These are phyloP conservation scores for Cercospora brassicicola DNA, from an alignment of 2,329 filamentous ascomycete species.

Conservation along the genomic window DNA sequence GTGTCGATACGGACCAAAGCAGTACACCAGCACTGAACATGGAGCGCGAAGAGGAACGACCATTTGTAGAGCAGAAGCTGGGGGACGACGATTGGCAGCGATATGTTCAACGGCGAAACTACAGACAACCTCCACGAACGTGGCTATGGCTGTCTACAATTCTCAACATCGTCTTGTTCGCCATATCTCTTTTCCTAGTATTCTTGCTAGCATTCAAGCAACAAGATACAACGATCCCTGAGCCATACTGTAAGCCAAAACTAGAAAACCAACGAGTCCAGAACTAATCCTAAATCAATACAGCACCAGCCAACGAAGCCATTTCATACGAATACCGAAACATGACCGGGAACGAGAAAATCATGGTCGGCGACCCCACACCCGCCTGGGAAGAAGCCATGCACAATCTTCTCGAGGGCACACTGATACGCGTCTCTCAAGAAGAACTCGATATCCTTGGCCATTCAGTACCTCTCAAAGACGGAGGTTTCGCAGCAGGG, in stretches of 20 bases:
- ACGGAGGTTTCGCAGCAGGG: conserved; percentile 17
- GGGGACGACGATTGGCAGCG: background rate
- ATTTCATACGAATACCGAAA: conserved; percentile 19
- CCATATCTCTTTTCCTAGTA: conserved; percentile 9
- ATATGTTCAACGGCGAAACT: background rate
- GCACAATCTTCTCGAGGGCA: conserved; percentile 17
- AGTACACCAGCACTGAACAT: background rate
- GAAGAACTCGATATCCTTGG: conserved; percentile 14
- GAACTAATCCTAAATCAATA: background rate
- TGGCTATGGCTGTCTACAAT: conserved; percentile 13
- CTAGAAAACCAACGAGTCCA: background rate
- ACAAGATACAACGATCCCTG: conserved; percentile 1
- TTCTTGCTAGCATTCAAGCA: conserved; percentile 16
- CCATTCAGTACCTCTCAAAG: conserved; percentile 12
- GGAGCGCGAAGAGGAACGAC: conserved; percentile 8
- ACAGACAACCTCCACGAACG: background rate
- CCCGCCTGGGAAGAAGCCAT: conserved; percentile 15
- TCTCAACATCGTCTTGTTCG: conserved; percentile 11
- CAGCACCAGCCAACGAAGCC: conserved; percentile 17
- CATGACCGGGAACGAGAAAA: conserved; percentile 14
- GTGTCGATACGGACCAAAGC: background rate
- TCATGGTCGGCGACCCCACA: conserved; percentile 17
- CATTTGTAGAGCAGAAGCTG: conserved; percentile 6
- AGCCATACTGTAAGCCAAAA: conserved; percentile 16
- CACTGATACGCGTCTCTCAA: conserved; percentile 13